Percentiles rank a stretch among this genome's conserved stretches.
Conservation (phyloP, 257 asterid species). For the Ophiorrhiza pumila region DNA sequence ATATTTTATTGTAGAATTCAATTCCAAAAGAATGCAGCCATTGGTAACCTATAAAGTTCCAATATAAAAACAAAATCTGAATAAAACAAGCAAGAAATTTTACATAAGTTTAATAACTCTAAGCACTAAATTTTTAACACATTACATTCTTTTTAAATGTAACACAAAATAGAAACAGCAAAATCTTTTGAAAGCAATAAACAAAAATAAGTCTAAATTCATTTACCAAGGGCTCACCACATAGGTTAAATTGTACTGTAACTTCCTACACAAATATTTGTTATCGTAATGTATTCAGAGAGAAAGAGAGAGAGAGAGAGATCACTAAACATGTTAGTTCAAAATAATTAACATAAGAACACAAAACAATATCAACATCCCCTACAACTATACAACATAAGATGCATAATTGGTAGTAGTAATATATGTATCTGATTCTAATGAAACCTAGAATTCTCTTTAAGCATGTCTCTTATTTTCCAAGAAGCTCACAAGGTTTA, state of each 20-base stretch:
- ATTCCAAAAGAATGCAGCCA: not conserved
- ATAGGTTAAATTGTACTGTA: slow-evolving; percentile 79
- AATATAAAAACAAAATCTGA: not conserved
- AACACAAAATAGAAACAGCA: too few relatives aligned
- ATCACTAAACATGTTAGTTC: not conserved
- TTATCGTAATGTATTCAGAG: slow-evolving; percentile 92
- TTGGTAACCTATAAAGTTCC: too few relatives aligned
- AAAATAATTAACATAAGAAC: not conserved
- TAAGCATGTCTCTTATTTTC: not conserved
- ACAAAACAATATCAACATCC: not conserved
- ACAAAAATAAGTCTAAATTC: not conserved
- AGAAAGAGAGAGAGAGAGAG: slow-evolving; percentile 10
- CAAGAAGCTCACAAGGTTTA: not conserved
- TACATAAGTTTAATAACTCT: not conserved
- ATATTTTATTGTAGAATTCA: not conserved
- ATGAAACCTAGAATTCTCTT: not conserved
- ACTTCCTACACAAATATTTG: slow-evolving; percentile 94
- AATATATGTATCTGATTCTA: not conserved
- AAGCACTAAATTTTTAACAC: not conserved
- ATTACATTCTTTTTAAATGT: too few relatives aligned
- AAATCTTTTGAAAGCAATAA: not conserved
- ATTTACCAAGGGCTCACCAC: slow-evolving; percentile 98
- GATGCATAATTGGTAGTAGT: slow-evolving; percentile 1
- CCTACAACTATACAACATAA: not conserved
- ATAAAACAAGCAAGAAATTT: not conserved